Conservation (phyloP, 2,329 filamentous ascomycete species). For the Rutstroemia sp. region DNA sequence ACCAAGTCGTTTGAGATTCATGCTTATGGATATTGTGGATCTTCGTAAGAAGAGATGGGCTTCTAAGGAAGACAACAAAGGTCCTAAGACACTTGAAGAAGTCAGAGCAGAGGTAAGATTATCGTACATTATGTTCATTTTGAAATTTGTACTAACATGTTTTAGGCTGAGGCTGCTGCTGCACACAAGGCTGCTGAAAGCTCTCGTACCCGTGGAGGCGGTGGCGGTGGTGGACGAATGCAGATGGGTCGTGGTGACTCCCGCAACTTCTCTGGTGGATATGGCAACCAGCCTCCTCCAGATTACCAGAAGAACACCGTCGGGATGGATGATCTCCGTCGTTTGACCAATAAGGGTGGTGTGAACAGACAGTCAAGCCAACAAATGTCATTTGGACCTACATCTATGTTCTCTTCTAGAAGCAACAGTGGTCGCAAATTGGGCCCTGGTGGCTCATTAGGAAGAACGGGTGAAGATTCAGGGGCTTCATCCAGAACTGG, state of each 20-base stretch:
- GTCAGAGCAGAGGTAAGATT: constrained; percentile 68
- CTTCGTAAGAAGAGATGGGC: constrained; percentile 71
- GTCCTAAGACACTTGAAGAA: constrained; percentile 92
- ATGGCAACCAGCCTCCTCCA: constrained; percentile 62
- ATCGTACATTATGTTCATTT: not conserved
- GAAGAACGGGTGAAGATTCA: constrained; percentile 74
- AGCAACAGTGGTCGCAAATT: constrained; percentile 84
- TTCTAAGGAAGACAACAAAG: constrained; percentile 86
- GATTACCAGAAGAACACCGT: constrained; percentile 73
- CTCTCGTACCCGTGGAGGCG: constrained; percentile 50
- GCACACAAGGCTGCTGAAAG: constrained; percentile 76
- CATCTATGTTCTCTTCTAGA: constrained; percentile 80
- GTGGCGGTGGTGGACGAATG: constrained; percentile 60
- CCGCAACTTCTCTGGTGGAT: constrained; percentile 70
- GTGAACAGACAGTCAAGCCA: constrained; percentile 54
- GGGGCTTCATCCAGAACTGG: constrained; percentile 81
- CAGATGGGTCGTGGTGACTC: constrained; percentile 78
- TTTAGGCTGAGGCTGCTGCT: constrained; percentile 61
- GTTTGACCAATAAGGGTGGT: constrained; percentile 58
- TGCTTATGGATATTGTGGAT: constrained; percentile 93
- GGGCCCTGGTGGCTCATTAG: constrained; percentile 65
- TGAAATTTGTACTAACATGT: constrained; percentile 21
- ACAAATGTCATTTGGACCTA: constrained; percentile 64
- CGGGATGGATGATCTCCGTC: constrained; percentile 83
- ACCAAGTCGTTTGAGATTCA: constrained; percentile 84